Evolutionary conservation across 768 basidiomycete species (phyloP).

Genomic region (Suillus subaureus): DNA sequence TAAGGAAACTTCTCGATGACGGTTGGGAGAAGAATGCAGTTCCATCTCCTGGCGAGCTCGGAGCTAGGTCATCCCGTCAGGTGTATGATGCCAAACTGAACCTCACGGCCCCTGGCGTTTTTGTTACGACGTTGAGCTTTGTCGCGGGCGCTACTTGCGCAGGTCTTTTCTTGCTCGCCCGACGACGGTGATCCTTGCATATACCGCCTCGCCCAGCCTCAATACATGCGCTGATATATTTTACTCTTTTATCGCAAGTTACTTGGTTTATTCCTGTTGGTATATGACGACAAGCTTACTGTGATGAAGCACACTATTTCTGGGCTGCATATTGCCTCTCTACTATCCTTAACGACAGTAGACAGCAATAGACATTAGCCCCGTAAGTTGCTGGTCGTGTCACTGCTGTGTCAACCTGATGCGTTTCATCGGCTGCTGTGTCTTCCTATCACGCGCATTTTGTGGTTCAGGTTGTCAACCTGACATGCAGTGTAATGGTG

Average conservation of each 20-base stretch:
- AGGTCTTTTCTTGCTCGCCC: constrained; percentile 31
- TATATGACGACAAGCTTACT: neutral
- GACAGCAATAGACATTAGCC: neutral
- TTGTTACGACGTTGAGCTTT: constrained; percentile 40
- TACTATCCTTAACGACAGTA: neutral
- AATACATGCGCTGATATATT: neutral
- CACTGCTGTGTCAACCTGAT: neutral
- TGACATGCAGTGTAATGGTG: neutral
- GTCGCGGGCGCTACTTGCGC: constrained; percentile 45
- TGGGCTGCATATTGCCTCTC: neutral
- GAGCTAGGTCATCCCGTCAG: constrained; percentile 17
- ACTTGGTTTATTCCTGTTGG: neutral
- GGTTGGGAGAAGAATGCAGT: constrained; percentile 80
- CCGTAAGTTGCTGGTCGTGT: neutral
- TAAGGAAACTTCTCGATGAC: constrained; percentile 68
- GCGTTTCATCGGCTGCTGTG: neutral
- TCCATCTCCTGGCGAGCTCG: constrained; percentile 46
- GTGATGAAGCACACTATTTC: neutral
- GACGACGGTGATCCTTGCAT: constrained; percentile 30
- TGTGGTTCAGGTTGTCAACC: constrained; percentile 1
- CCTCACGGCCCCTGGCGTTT: constrained; percentile 7
- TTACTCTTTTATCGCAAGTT: neutral
- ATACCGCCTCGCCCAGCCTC: neutral
- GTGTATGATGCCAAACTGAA: neutral
- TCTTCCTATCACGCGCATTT: neutral